Percentiles rank a stretch among this genome's conserved stretches.
These are phyloP conservation scores for Ophiosphaerella korrae DNA, from an alignment of 2,329 filamentous ascomycete species.

Conservation along the genomic window DNA sequence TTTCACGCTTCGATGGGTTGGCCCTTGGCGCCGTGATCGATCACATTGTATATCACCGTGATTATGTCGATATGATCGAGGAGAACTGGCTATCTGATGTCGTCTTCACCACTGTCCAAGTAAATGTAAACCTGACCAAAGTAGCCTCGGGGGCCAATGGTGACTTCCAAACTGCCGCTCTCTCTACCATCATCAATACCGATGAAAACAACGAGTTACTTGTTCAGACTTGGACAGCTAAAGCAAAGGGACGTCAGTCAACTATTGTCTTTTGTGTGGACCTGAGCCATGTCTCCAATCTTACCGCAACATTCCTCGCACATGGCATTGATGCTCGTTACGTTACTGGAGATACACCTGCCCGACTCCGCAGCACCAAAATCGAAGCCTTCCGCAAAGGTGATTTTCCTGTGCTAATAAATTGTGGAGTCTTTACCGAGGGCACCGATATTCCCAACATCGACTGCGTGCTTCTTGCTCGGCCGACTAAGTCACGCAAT, in stretches of 20 bases:
- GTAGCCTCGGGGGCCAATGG: conserved; percentile 69
- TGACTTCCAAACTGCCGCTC: conserved; percentile 79
- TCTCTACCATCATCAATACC: conserved; percentile 85
- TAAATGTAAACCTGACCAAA: conserved; percentile 76
- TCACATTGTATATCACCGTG: conserved; percentile 93
- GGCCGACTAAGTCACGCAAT: conserved; percentile 91
- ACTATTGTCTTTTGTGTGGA: conserved; percentile 96
- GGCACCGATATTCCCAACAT: conserved; percentile 98
- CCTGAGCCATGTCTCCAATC: conserved; percentile 74
- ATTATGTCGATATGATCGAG: conserved; percentile 79
- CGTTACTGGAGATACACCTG: conserved; percentile 81
- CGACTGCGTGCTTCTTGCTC: conserved; percentile 85
- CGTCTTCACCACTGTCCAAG: conserved; percentile 90
- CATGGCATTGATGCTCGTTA: conserved; percentile 82
- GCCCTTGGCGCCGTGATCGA: conserved; percentile 84
- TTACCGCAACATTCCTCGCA: conserved; percentile 77
- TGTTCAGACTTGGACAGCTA: conserved; percentile 82
- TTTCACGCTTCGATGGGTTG: conserved; percentile 81
- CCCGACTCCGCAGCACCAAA: conserved; percentile 68
- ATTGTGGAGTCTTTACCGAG: conserved; percentile 96
- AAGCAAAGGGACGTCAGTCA: conserved; percentile 74
- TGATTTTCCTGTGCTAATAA: conserved; percentile 85
- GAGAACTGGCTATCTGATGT: conserved; percentile 92
- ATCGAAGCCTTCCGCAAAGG: conserved; percentile 77
- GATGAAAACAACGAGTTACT: conserved; percentile 80